phyloP scores from a whole-genome alignment of 2,329 filamentous ascomycete genomes.

The Monascus ruber region DNA sequence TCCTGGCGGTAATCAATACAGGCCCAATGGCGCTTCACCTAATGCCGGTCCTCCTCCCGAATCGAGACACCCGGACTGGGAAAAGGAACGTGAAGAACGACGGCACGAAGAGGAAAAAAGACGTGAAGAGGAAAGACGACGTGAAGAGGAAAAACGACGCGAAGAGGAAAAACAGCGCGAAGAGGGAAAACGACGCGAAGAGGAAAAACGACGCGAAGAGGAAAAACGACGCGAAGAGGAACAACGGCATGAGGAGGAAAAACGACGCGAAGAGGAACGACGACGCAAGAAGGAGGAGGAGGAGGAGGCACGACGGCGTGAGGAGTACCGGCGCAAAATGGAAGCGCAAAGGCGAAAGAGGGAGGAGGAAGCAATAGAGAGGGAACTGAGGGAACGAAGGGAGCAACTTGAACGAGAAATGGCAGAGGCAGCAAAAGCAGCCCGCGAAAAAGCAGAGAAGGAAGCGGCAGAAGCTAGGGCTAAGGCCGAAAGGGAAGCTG shows the following conservation, averaged over 20 bases:
- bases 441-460: slow-evolving; percentile 8
- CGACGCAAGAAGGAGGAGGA: too few relatives aligned
- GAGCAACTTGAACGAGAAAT: slow-evolving; percentile 29
- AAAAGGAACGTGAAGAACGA: slow-evolving; percentile 9
- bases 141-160: slow-evolving; percentile 15
- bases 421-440: slow-evolving; percentile 14
- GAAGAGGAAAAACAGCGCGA: too few relatives aligned
- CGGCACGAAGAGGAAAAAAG: neutral
- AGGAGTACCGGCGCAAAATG: slow-evolving; percentile 27
- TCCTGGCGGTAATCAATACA: slow-evolving; percentile 21
- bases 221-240: too few relatives aligned
- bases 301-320: slow-evolving; percentile 13
- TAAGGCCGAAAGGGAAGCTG: slow-evolving; percentile 17
- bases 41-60: slow-evolving; percentile 5
- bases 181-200: too few relatives aligned
- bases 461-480: slow-evolving; percentile 15
- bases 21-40: slow-evolving; percentile 12
- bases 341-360: slow-evolving; percentile 26
- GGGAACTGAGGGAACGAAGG: slow-evolving; percentile 26
- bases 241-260: too few relatives aligned
- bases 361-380: slow-evolving; percentile 30
- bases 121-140: slow-evolving; percentile 17
- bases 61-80: slow-evolving; percentile 8
- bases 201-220: too few relatives aligned
- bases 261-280: too few relatives aligned